These are phyloP conservation scores for Hypomontagnella submonticulosa DNA, from an alignment of 495 filamentous ascomycete species.

Conservation along the genomic window DNA sequence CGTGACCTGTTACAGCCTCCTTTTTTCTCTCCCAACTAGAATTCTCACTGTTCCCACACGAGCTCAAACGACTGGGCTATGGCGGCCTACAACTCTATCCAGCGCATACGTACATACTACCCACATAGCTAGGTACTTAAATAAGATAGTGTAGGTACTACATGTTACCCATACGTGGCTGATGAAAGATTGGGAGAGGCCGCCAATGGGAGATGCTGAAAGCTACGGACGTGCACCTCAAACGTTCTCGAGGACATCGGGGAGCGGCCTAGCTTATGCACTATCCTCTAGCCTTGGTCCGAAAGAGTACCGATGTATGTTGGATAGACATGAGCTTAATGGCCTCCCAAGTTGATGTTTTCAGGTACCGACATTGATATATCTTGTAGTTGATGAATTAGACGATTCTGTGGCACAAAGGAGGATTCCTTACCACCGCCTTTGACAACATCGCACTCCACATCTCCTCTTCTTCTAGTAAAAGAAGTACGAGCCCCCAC, in stretches of 20 bases:
- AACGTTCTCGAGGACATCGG: constrained; percentile 10
- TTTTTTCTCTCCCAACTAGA: constrained; percentile 1
- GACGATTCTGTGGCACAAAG: constrained; percentile 20
- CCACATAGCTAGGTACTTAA: constrained; percentile 4
- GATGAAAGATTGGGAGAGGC: constrained; percentile 30
- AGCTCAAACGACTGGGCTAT: constrained; percentile 9
- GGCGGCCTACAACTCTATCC: constrained; percentile 7
- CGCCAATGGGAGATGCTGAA: constrained; percentile 25
- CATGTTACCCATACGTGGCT: constrained; percentile 39
- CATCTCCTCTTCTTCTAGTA: not conserved
- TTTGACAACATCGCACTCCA: not conserved
- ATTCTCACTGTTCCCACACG: constrained; percentile 6
- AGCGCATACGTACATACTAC: constrained; percentile 22
- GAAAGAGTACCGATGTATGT: too few relatives aligned
- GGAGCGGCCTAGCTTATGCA: constrained; percentile 35
- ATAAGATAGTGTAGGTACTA: constrained; percentile 1
- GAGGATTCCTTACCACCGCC: constrained; percentile 15
- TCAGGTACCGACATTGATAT: not conserved
- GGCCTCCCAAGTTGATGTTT: not conserved
- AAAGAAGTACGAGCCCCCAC: constrained; percentile 1
- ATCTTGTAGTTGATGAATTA: constrained; percentile 8
- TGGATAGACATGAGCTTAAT: too few relatives aligned
- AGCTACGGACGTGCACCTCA: constrained; percentile 12
- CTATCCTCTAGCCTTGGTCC: not conserved
- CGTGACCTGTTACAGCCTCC: constrained; percentile 7